These are phyloP conservation scores for Fusarium cyanostomum DNA, from an alignment of 2,329 filamentous ascomycete species.

Conservation along the genomic window DNA sequence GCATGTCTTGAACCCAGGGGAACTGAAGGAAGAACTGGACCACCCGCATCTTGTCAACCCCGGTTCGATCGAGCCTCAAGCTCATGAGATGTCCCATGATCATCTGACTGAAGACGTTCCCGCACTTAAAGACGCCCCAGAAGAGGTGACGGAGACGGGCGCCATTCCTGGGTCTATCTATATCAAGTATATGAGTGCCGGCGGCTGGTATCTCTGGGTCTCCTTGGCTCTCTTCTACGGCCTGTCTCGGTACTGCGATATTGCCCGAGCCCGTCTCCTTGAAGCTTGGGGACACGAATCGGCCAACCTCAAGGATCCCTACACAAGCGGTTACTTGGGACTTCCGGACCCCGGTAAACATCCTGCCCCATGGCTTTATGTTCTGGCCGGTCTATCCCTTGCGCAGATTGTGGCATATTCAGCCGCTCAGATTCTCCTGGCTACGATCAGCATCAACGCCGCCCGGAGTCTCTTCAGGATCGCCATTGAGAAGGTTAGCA, in stretches of 20 bases:
- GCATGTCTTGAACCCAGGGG: conserved; percentile 56
- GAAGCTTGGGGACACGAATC: conserved; percentile 83
- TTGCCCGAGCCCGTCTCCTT: conserved; percentile 80
- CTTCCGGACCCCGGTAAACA: conserved; percentile 72
- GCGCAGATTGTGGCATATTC: conserved; percentile 68
- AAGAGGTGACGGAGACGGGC: conserved; percentile 61
- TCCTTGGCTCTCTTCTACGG: conserved; percentile 70
- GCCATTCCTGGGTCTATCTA: conserved; percentile 81
- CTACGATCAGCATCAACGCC: conserved; percentile 82
- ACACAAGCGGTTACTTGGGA: conserved; percentile 40
- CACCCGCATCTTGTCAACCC: conserved; percentile 48
- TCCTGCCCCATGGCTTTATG: conserved; percentile 77
- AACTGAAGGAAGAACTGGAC: conserved; percentile 53
- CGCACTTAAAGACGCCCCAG: conserved; percentile 42
- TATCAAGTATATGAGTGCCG: conserved; percentile 86
- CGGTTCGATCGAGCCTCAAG: conserved; percentile 14
- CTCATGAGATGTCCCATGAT: conserved; percentile 44
- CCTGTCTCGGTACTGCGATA: conserved; percentile 69
- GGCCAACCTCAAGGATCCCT: conserved; percentile 30
- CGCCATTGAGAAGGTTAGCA: conserved; percentile 77
- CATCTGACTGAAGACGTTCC: conserved; percentile 41
- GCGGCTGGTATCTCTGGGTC: conserved; percentile 77
- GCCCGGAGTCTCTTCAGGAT: conserved; percentile 78
- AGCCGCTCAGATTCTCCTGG: conserved; percentile 71
- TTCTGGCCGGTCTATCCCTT: conserved; percentile 73